A percentile compares a stretch with the other conserved stretches of the same genome.
Evolutionary conservation across 2,329 filamentous ascomycete species (phyloP).

Genomic region (Byssoonygena ceratinophila): DNA sequence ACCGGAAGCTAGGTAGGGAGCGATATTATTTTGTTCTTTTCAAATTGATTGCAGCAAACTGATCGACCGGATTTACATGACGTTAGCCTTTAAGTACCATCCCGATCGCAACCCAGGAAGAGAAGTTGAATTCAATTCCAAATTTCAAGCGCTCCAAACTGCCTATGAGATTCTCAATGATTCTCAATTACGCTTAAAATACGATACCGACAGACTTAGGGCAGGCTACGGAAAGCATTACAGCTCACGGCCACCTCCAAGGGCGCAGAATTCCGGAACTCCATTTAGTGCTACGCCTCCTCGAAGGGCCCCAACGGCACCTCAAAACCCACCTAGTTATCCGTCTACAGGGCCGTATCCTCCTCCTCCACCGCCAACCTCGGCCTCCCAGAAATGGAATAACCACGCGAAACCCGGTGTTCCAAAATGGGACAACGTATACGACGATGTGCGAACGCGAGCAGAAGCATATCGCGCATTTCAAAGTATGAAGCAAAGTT

Average conservation of each 20-base stretch:
- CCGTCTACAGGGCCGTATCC: constrained; percentile 12
- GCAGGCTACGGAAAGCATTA: constrained; percentile 32
- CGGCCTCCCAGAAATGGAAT: constrained; percentile 33
- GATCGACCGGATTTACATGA: neutral
- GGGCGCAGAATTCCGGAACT: constrained; percentile 18
- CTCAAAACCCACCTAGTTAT: constrained; percentile 2
- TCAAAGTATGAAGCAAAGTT: constrained; percentile 33
- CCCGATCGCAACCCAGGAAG: constrained; percentile 79
- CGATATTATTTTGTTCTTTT: neutral
- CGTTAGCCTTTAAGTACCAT: constrained; percentile 69
- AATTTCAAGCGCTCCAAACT: constrained; percentile 77
- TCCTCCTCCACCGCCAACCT: constrained; percentile 27
- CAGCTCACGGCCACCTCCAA: constrained; percentile 17
- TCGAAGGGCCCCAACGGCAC: constrained; percentile 14
- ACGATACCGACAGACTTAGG: constrained; percentile 51
- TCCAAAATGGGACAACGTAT: constrained; percentile 31
- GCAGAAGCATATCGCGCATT: constrained; percentile 38
- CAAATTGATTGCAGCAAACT: neutral
- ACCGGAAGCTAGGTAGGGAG: constrained; percentile 62
- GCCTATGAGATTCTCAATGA: constrained; percentile 69
- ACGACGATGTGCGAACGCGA: constrained; percentile 33
- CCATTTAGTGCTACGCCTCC: constrained; percentile 19
- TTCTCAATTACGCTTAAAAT: constrained; percentile 47
- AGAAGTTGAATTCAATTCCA: constrained; percentile 66
- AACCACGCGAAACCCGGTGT: constrained; percentile 33